A percentile compares a stretch with the other conserved stretches of the same genome.
These are phyloP conservation scores for Pythium graminicola DNA, from an alignment of 352 stramenopile species.

Conservation along the genomic window DNA sequence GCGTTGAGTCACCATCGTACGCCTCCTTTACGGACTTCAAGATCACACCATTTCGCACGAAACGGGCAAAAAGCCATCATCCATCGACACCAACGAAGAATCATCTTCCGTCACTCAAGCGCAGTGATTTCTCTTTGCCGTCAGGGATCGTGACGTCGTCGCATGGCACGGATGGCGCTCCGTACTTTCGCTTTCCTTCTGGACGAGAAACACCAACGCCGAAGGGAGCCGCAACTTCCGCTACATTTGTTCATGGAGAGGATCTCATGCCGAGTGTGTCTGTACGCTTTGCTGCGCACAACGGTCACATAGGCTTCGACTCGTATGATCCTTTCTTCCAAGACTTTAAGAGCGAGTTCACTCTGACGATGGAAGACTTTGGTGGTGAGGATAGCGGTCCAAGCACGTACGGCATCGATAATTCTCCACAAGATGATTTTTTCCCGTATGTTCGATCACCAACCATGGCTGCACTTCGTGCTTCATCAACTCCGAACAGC, in stretches of 20 bases:
- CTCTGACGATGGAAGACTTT: conserved; percentile 40
- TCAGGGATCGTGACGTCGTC: conserved; percentile 14
- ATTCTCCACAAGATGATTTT: conserved; percentile 16
- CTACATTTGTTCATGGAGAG: conserved; percentile 3
- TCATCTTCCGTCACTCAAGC: conserved; percentile 14
- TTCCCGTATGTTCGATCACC: conserved; percentile 23
- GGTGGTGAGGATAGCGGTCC: conserved; percentile 19
- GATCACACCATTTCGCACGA: conserved; percentile 24
- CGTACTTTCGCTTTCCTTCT: conserved; percentile 16
- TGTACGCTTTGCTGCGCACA: conserved; percentile 19
- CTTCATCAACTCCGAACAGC: conserved; percentile 1
- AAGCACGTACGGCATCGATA: conserved; percentile 15
- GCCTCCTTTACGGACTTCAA: conserved; percentile 30
- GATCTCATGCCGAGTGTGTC: conserved; percentile 25
- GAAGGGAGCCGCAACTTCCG: not conserved
- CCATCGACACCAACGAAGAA: not conserved
- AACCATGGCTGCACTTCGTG: conserved; percentile 25
- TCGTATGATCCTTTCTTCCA: conserved; percentile 39
- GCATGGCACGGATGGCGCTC: not conserved
- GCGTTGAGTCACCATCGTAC: conserved; percentile 19
- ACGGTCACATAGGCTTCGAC: conserved; percentile 19
- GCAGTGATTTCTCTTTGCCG: conserved; percentile 21
- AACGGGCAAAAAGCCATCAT: conserved; percentile 21
- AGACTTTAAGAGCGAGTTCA: conserved; percentile 38
- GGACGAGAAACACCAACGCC: conserved; percentile 5